Conservation (phyloP, 1,139 yeast species). For the Suhomyces ambrosiae region DNA sequence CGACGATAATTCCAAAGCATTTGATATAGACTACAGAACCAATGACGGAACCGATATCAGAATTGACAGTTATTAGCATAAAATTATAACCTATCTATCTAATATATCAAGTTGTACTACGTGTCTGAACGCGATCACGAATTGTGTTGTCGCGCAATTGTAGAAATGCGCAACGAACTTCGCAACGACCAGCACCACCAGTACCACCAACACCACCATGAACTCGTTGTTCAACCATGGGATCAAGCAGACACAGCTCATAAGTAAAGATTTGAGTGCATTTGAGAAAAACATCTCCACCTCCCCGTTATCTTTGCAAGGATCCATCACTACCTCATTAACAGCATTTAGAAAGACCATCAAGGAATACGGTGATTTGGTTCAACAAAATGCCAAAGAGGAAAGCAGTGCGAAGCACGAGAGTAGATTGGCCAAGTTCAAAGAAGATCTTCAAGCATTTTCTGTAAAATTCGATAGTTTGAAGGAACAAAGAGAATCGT, state of each 20-base stretch:
- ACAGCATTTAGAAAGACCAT: constrained; percentile 76
- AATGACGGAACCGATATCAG: no score
- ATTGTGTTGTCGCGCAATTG: no score
- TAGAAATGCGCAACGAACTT: neutral
- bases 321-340: constrained; percentile 82
- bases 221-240: constrained; percentile 90
- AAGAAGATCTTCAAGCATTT: constrained; percentile 58
- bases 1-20: no score
- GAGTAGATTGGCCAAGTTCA: constrained; percentile 61
- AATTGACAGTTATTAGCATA: no score
- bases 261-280: constrained; percentile 65
- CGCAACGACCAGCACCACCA: no score
- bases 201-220: no score
- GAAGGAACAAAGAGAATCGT: constrained; percentile 65
- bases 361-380: constrained; percentile 70
- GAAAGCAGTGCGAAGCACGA: constrained; percentile 65
- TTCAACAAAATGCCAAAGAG: constrained; percentile 59
- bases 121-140: constrained; percentile 1
- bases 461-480: constrained; percentile 61
- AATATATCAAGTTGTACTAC: no score
- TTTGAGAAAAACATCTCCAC: constrained; percentile 69
- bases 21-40: no score
- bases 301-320: constrained; percentile 75
- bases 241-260: constrained; percentile 74
- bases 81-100: no score